Base-by-base conservation (phyloP, 106 monocot genomes). In the Chionographis japonica region DNA sequence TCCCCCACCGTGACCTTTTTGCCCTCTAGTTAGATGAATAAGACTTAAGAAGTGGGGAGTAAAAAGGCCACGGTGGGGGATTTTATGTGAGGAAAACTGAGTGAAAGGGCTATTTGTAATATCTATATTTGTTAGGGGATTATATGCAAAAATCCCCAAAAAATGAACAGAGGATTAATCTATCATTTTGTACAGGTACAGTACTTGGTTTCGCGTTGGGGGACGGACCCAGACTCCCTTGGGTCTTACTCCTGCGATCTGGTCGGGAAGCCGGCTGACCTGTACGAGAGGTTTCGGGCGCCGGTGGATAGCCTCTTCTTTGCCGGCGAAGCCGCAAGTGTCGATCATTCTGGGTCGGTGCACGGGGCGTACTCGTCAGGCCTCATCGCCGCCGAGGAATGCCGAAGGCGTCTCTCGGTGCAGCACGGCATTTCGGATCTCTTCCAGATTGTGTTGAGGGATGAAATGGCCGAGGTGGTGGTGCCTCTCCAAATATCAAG, bases 281-380 rank as follows among this genome's bases (percentile, higher is more conserved):
- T 92, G 10, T 92, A 84, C n/a, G 92, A 97, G 57, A 84, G 92
- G 67, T 78, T 86, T 66, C 66, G 82, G 14, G 91, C 91, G 43
- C 95, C 92, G 0, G 84, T 97, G 12, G 92, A 85, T 11, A 97
- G 92, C 58, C 70, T 97, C 4, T 97, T 75, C 68, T 97, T 97
- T 62, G 95, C 95, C 11, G 95, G 95, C 9, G 95, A 97, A 72
- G 95, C 95, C 15, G 81, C 95, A 8, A 89, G 95, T 18, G 42
- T 79, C 0, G 95, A 97, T 61, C 95, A 97, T 66, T 92, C 95
- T 6, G 95, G 95, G 3, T 87, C 95, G 0, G 95, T 92, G 8
- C 95, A 97, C 46, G 95, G 95, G 17, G 95, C 95, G 15, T 97
- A 86, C 68, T 82, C 88, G 2, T 74, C 95, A 4, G 95, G 95